Base-by-base conservation (phyloP, 1,284 basidiomycete species). In the Microstroma glucosiphilum region DNA sequence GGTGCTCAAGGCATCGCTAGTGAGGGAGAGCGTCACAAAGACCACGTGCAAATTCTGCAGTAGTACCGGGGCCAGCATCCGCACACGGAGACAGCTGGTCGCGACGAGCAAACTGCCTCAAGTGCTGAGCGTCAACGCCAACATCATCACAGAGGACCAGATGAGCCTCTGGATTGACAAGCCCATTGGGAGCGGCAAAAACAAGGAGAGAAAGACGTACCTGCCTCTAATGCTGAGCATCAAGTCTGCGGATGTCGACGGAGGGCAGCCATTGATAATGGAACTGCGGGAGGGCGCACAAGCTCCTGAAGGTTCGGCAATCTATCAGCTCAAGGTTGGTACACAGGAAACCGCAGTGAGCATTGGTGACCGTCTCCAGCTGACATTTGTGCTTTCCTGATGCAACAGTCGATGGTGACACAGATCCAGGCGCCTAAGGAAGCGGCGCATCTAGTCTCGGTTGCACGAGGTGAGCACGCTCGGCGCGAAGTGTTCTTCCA, bases 81-180 rank as follows among this genome's bases (percentile, higher is more conserved):
- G 87, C 43, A 87, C 88, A 21, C 84, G 84, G 51, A 86, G 92
- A 6, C 85, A 87, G 0, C 86, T 93, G 40, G 82, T 86, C 0
- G 25, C 65, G 7, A 68, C 69, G 0, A 66, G 69, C 9, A 70
- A 70, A 61, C 81, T 97, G 2, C 94, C 94, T 0, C 87, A 89
- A 0, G 83, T 96, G n/a, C 82, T 98, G 8, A 88, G 89, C 0
- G 81, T 99, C 68, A 97, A 97, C 78, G 88, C 92, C 0, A 87
- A 86, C 41, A 87, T 91, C 2, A 85, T 88, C 62, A 87, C 86
- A 23, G 85, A 90, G 0, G 92, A 96, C 26, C 85, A 85, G 57
- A 80, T 89, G 42, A 85, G 84, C 56, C 83, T 86, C 63, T 97
- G 94, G 93, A 81, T 87, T 61, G 43, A 40, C 60, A 60, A 60